Base-by-base conservation (phyloP, 768 basidiomycete genomes). In the Boletales sp. region DNA sequence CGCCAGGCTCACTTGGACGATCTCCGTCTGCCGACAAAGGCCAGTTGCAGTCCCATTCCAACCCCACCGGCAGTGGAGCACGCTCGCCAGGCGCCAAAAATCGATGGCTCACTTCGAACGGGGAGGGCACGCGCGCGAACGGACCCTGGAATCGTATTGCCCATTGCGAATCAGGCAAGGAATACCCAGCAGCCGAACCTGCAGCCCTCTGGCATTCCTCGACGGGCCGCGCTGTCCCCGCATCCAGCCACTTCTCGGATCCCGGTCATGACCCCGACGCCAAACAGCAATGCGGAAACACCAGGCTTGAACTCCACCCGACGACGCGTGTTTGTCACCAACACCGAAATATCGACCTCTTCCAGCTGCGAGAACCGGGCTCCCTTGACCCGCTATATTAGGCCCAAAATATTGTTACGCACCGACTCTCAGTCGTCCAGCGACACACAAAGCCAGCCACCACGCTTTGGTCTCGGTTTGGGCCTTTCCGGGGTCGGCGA, bases 291-390 rank as follows among this genome's bases (percentile, higher is more conserved):
- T 21, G 43, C 57, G 29, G 74, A 78, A 45, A 45, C 53, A n/a
- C 69, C 69, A 41, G 60, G 63, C 39, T 61, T 65, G 34, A 68
- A 73, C 15, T 32, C 52, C 21, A 40, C 18, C 11, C 55, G 41
- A 27, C 70, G 77, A 5, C 76, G 70, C 37, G 61, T 79, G 15
- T 73, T 72, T 11, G 73, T 79, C 21, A 68, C 74, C 8, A 78
- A 78, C 48, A 71, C 73, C 1, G 72, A 72, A 38, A 68, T 73
- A 11, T 58, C 71, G n/a, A 62, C 72, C 3, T 74, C 76, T 9
- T 70, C 67, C 17, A 68, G 74, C 41, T 75, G 74, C 4, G 76
- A 73, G 24, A 69, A 69, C 40, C 74, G 74, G 14, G 52, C 43
- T 5, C 44, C 47, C 7, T 39, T 52, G 35, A 35, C 27, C 31